These are phyloP conservation scores for Ophiostoma ulmi DNA, from an alignment of 2,329 filamentous ascomycete species.

Conservation along the genomic window DNA sequence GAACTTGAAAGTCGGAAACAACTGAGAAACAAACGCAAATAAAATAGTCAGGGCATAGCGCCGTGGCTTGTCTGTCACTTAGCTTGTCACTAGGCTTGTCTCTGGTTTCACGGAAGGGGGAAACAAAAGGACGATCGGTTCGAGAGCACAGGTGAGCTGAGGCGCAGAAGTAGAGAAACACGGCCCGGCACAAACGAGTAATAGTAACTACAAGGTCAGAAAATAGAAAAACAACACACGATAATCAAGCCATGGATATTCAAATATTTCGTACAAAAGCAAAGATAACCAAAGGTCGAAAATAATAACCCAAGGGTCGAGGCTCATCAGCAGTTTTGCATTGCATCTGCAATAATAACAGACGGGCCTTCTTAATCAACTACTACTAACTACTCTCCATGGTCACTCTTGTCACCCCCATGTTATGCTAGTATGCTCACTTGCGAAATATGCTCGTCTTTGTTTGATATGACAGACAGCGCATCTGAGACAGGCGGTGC, in stretches of 20 bases:
- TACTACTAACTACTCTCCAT: too few species aligned
- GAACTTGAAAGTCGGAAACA: neutral
- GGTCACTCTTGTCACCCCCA: neutral
- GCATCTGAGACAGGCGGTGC: constrained; percentile 9
- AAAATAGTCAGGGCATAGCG: neutral
- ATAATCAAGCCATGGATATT: neutral
- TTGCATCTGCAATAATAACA: constrained; percentile 4
- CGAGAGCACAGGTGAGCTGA: neutral
- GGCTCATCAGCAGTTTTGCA: neutral
- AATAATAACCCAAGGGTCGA: neutral
- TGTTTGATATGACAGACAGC: constrained; percentile 1
- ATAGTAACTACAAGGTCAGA: neutral
- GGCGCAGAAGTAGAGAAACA: constrained; percentile 5
- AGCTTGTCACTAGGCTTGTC: neutral
- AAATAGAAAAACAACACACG: neutral
- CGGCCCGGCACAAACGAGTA: neutral
- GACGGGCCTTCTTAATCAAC: neutral
- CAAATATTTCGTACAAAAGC: neutral
- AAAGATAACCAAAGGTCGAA: neutral
- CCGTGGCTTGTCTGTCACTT: neutral
- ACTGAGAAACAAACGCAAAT: neutral
- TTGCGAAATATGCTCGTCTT: neutral
- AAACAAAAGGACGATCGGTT: neutral
- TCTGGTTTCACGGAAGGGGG: neutral
- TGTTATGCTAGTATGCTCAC: neutral